Base-by-base conservation (phyloP, 495 filamentous ascomycete species). In the Daldinia decipiens region DNA sequence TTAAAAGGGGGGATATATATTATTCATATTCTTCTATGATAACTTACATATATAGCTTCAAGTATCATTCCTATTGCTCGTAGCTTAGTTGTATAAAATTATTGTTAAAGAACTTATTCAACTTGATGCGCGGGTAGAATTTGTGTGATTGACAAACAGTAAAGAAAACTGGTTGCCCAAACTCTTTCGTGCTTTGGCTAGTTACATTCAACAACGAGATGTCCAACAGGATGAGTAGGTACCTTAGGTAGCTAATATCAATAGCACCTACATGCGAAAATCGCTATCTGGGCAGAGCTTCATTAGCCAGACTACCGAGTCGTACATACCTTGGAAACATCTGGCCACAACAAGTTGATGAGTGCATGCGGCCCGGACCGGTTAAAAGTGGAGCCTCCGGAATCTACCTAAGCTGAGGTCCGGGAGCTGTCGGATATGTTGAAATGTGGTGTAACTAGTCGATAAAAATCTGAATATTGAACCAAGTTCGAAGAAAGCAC, bases 301-400 rank as follows among this genome's bases (percentile, higher is more conserved):
- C 3, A n/a, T 31, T n/a, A 7, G 15, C 19, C 32, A 13, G 13
- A 13, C 8, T 0, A 9, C 26, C 50, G 50, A 55, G 34, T 34
- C 24, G 5, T 24, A 7, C 17, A 4, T 24, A 7, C 17, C 17
- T 31, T 15, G 5, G 50, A n/a, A 12, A 51, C 11, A 47, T 47
- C 8, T 47, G 12, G 34, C 12, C 19, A 47, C 19, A 11, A 47
- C 7, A 11, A 11, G 6, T 5, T 24, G 6, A 53, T 31, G 7
- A 31, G 50, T 24, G 3, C 39, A 15, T 39, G 29, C 54, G 59
- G 67, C 24, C 45, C 67, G 67, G 59, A 4, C 59, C 67, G 67
- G 60, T n/a, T 31, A 45, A 64, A 38, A 63, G 67, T 64, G 67
- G 67, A 26, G 27, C 67, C 31, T 19, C 67, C 65, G 57, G 32